Base-by-base conservation (phyloP, 305 asterid species). In the Rubia balearica region DNA sequence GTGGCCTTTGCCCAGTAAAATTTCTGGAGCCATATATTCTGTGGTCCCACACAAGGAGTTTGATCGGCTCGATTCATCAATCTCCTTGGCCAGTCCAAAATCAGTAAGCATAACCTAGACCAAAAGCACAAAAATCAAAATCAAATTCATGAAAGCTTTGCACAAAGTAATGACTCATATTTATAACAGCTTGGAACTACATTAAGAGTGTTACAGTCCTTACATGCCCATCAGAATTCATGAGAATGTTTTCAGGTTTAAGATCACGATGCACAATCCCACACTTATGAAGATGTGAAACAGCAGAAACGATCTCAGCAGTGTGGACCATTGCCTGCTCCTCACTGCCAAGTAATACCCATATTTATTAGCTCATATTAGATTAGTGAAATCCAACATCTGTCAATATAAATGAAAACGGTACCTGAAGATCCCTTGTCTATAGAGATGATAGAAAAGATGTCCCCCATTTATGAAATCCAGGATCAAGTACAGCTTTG, bases 391-490 rank as follows among this genome's bases (percentile, higher is more conserved):
- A 61, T 74, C 68, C 75, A 65, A 45, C 16, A 61, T 30, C 33
- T 30, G 33, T 30, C 33, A 30, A 30, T 30, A 30, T 30, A 30
- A 30, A 30, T 30, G 3, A 30, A 30, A 30, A 30, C 3, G 33
- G 22, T 96, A 88, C 98, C 90, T 90, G 33, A 30, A 30, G 33
- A 30, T 30, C 33, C 96, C 85, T 85, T 91, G 97, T 76, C 97
- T 80, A 81, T 89, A 91, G 65, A 91, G 89, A 89, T 91, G 97
- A 81, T 89, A 91, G 87, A 91, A 91, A 5, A 91, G 93, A 84
- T 91, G 97, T 71, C 97, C 97, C 73, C 97, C 97, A 74, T 91
- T 91, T 51, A 91, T 83, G 53, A 91, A 91, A 73, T 91, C 97
- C 79, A 91, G 85, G 75, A 91, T 89, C 75, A 91, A 67, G 74